Conservation (phyloP, 2,329 filamentous ascomycete species). For the Thelonectria discophora region DNA sequence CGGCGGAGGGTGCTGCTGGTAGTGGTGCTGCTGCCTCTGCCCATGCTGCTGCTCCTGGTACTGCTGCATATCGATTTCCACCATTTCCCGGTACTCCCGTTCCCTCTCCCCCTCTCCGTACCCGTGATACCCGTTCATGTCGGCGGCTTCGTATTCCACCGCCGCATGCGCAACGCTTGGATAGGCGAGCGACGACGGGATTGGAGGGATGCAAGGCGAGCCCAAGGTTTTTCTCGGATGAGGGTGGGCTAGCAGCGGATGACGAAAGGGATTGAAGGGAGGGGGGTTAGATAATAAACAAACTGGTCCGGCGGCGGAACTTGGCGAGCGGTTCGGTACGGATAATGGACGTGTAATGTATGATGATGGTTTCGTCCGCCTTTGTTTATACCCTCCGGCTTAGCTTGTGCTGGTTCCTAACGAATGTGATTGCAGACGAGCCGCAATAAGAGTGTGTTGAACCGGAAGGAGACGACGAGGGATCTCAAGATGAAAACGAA, state of each 20-base stretch:
- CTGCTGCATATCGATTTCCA: slow-evolving; percentile 47
- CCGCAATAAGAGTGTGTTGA: slow-evolving; percentile 6
- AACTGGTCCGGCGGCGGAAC: background rate
- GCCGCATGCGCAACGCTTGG: slow-evolving; percentile 32
- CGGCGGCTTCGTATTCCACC: slow-evolving; percentile 20
- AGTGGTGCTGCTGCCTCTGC: slow-evolving; percentile 31
- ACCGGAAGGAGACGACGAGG: slow-evolving; percentile 13
- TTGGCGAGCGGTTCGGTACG: background rate
- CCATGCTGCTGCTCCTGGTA: slow-evolving; percentile 42
- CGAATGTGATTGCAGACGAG: background rate
- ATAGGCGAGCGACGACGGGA: slow-evolving; percentile 6
- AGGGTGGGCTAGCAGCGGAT: background rate
- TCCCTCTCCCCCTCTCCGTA: slow-evolving; percentile 33
- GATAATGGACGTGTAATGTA: background rate
- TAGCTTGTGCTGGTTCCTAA: too few relatives aligned
- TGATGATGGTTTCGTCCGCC: background rate
- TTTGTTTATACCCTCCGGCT: background rate
- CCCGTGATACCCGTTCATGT: slow-evolving; percentile 44
- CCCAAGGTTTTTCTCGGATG: background rate
- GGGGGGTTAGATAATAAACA: too few relatives aligned
- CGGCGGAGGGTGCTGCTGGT: slow-evolving; percentile 24
- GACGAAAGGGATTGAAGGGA: slow-evolving; percentile 1
- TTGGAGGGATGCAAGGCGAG: slow-evolving; percentile 3
- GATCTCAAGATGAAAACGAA: slow-evolving; percentile 17
- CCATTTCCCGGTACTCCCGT: slow-evolving; percentile 47